Evolutionary conservation across 2,329 filamentous ascomycete genomes (phyloP), one percentile per base, ranked within the genome.

Genomic region (Lojkania enalia): DNA sequence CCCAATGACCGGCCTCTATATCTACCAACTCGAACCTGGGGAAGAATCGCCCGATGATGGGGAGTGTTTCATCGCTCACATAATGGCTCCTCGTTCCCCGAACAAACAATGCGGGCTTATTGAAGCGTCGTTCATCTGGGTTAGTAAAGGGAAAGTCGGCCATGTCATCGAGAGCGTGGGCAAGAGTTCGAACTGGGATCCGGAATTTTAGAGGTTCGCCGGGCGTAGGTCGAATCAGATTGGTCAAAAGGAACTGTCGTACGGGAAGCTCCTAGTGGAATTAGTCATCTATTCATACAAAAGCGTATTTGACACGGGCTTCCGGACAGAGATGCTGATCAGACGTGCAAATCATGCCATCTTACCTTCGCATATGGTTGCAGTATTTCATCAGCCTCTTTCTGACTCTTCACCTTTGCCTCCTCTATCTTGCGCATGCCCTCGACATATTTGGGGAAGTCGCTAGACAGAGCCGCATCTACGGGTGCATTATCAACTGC

Each of bases 401-500:
- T 80, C 58, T 88, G 86, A 54, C 80, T 85, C 12, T 78, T 84
- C 14, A 90, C 77, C 7, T 77, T 74, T 0, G 83, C 81, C 1
- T 80, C 77, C 48, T 95, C 87, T 43, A 99, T 86, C 52, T 83
- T 80, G 60, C 83, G 83, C 91, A 99, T 96, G 46, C 84, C 92
- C 41, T 83, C 81, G 16, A 95, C 78, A 70, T 96, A 97, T 50
- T 82, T 83, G 3, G 77, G 81, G 65, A 97, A 97, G 61, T 86
- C 82, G 51, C 80, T 82, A 51, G 82, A 80, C 3, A 97, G 77
- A 0, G 81, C 79, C 12, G 87, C 87, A 65, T 95, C 90, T 6
- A 95, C 79, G 2, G 92, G 92, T 3, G 91, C 90, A 65, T 97
- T 97, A 74, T 97, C 92, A 11, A 97, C 90, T 1, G 90, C 80